Percentiles rank a stretch among this genome's conserved stretches.
These are phyloP conservation scores for Ochetophila trinervis DNA, from an alignment of 306 rosid species.

Conservation along the genomic window DNA sequence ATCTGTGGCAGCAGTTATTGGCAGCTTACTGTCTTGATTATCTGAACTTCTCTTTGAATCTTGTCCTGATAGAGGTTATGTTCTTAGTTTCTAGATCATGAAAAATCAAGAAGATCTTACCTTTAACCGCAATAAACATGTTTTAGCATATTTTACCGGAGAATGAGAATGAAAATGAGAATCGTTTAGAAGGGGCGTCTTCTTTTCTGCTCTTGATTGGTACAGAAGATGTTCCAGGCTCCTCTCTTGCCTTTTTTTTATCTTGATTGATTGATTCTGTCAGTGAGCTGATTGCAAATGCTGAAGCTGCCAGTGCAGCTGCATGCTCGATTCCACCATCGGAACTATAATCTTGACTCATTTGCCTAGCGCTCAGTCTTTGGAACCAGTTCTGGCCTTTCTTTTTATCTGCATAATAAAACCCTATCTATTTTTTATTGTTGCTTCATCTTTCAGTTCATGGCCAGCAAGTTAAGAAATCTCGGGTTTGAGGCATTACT, in stretches of 20 bases:
- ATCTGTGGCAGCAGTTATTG: slow-evolving; percentile 21
- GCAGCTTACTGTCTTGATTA: slow-evolving; percentile 32
- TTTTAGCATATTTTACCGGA: slow-evolving; percentile 34
- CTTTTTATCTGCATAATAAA: slow-evolving; percentile 49
- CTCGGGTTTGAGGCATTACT: neutral
- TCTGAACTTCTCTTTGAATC: slow-evolving; percentile 37
- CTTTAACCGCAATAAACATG: neutral
- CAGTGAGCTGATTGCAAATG: slow-evolving; percentile 43
- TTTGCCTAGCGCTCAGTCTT: slow-evolving; percentile 40
- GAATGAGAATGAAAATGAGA: slow-evolving; percentile 14
- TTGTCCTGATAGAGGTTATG: slow-evolving; percentile 28
- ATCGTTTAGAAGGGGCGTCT: slow-evolving; percentile 42
- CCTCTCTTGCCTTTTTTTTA: slow-evolving; percentile 15
- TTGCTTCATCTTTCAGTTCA: neutral
- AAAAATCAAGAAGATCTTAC: neutral
- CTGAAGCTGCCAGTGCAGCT: slow-evolving; percentile 79
- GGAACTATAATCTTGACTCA: slow-evolving; percentile 45
- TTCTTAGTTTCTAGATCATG: neutral
- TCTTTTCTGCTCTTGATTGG: slow-evolving; percentile 39
- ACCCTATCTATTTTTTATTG: slow-evolving; percentile 9
- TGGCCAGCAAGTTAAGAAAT: neutral
- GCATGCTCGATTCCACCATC: slow-evolving; percentile 41
- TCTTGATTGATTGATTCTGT: slow-evolving; percentile 26
- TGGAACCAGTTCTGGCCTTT: slow-evolving; percentile 53
- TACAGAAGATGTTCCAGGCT: slow-evolving; percentile 18